Evolutionary conservation across 1,284 basidiomycete species (phyloP).

Genomic region (Porogramme epimiltina): DNA sequence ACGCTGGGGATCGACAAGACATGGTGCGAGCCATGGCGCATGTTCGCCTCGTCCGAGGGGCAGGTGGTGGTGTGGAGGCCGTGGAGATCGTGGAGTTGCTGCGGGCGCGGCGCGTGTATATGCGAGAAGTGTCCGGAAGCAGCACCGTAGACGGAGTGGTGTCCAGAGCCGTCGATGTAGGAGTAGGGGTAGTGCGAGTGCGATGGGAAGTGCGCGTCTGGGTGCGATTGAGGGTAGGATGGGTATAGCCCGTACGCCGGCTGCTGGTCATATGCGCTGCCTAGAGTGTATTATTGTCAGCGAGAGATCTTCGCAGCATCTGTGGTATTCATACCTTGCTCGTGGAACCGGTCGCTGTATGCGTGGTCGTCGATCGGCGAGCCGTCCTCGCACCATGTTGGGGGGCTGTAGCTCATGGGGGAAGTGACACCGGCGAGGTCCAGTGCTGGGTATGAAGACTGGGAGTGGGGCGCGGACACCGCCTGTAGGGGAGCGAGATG

Average conservation of each 20-base stretch:
- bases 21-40: conserved; percentile 7
- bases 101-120: conserved; percentile 21
- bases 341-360: conserved; percentile 10
- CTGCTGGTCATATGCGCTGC: conserved; percentile 5
- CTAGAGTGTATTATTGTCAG: conserved; percentile 7
- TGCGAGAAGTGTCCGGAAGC: not conserved
- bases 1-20: conserved; percentile 23
- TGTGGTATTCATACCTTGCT: conserved; percentile 12
- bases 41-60: conserved; percentile 5
- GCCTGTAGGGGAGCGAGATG: not conserved
- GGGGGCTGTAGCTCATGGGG: conserved; percentile 3
- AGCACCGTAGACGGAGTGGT: conserved; percentile 8
- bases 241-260: conserved; percentile 5
- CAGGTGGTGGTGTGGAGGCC: conserved; percentile 12
- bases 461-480: not conserved
- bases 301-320: not conserved
- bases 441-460: conserved; percentile 5
- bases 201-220: conserved; percentile 8
- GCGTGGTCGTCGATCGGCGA: conserved; percentile 14
- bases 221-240: conserved; percentile 10
- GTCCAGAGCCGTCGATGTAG: conserved; percentile 10
- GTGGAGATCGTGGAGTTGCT: conserved; percentile 15
- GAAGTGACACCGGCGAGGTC: conserved; percentile 1
- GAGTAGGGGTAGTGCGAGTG: conserved; percentile 17
- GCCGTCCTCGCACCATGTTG: conserved; percentile 8